A percentile compares a stretch with the other conserved stretches of the same genome.
phyloP scores from a whole-genome alignment of 2,329 filamentous ascomycete genomes.

The Passalora sequoiae region DNA sequence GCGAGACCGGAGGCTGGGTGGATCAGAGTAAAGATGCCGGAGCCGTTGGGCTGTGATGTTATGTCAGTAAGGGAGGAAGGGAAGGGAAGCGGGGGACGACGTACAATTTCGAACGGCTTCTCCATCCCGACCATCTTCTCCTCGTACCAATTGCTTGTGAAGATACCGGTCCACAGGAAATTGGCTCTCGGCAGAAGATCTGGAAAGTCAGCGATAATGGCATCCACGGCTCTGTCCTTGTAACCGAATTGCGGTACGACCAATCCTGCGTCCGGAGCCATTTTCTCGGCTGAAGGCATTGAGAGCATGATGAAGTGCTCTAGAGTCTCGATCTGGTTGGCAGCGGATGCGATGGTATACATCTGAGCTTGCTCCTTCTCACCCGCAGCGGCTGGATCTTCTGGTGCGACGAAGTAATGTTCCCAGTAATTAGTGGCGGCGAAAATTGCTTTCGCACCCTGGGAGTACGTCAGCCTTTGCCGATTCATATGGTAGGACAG shows the following conservation, averaged over 20 bases:
- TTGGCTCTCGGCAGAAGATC: background rate
- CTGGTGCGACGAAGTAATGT: background rate
- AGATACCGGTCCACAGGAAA: background rate
- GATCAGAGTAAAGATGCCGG: background rate
- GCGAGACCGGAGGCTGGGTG: background rate
- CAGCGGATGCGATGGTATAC: background rate
- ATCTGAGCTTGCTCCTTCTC: background rate
- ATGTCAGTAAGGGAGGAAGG: background rate
- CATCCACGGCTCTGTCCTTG: background rate
- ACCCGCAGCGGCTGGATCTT: background rate
- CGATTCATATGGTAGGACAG: background rate
- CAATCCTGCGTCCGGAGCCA: background rate
- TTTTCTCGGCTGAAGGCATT: background rate
- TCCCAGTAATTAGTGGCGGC: conserved; percentile 1
- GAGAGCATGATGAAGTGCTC: background rate
- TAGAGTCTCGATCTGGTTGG: background rate
- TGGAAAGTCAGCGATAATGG: too few relatives aligned
- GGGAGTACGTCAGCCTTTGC: background rate
- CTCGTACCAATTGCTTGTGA: background rate
- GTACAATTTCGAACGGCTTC: background rate
- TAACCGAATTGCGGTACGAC: background rate
- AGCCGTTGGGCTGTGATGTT: background rate
- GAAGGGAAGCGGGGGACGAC: background rate
- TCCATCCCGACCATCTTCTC: background rate
- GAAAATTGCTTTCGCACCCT: background rate